Percentiles rank a stretch among this genome's conserved stretches.
Evolutionary conservation across 148 eudicot genomes (phyloP).

Genomic region (Rhododendron henanense): DNA sequence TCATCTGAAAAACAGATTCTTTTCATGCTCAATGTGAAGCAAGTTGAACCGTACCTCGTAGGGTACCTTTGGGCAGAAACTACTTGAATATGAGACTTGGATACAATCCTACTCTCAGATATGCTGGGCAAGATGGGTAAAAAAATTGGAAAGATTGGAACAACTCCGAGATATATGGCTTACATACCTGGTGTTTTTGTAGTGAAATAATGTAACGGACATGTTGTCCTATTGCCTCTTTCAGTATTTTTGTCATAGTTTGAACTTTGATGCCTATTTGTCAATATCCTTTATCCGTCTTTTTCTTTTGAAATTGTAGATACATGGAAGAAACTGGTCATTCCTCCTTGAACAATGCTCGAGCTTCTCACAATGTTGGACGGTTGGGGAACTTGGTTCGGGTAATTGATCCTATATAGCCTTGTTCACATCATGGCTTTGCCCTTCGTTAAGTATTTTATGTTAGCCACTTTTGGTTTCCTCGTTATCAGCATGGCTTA

Average conservation of each 20-base stretch:
- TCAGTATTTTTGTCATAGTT: background rate
- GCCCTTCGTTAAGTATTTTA: background rate
- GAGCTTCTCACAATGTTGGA: slow-evolving; percentile 80
- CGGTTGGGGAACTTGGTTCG: slow-evolving; percentile 74
- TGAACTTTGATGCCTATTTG: background rate
- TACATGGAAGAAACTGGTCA: slow-evolving; percentile 73
- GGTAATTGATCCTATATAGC: slow-evolving; percentile 35
- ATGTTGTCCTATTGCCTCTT: background rate
- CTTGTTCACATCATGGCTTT: background rate
- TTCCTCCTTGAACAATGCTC: slow-evolving; percentile 51
- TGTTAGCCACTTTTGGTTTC: background rate
- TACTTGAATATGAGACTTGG: background rate
- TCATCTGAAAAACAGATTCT: background rate
- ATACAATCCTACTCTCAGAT: background rate
- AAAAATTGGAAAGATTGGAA: background rate
- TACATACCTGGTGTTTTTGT: background rate
- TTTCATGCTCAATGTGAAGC: background rate
- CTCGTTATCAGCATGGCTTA: background rate
- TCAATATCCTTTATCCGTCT: background rate
- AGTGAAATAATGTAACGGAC: background rate
- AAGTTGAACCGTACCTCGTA: background rate
- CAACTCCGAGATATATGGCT: no score
- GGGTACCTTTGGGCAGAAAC: background rate
- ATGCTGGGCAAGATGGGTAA: background rate
- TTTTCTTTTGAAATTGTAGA: slow-evolving; percentile 30